Base-by-base conservation (phyloP, 768 basidiomycete genomes). In the Lactarius trivialis region DNA sequence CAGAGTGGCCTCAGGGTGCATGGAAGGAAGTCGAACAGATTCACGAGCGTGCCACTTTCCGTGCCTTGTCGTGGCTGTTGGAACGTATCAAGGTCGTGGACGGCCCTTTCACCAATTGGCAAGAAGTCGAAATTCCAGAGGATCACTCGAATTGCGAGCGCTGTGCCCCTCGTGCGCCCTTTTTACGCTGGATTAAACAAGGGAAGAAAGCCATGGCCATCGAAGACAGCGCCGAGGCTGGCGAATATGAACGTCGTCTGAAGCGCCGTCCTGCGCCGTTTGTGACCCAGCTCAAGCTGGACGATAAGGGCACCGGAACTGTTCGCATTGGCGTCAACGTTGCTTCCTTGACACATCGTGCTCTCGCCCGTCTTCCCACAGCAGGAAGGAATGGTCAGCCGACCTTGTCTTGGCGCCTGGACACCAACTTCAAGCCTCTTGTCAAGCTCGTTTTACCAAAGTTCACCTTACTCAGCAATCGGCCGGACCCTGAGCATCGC, bases 281-380 rank as follows among this genome's bases (percentile, higher is more conserved):
- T 71, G 82, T 95, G 56, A 89, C 93, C 0, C 92, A 94, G 70
- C 79, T 94, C 33, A 86, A 81, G 67, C 71, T 89, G 30, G 81
- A 82, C 58, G 81, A 84, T 24, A 73, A 83, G 45, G 82, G 82
- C 21, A 71, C 77, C 4, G 94, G 93, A 0, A 79, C 78, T 39
- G 85, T 95, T 53, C 85, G 87, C 60, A 85, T 97, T 34, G 95
- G 93, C 41, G 81, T 95, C 69, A 98, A 98, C 70, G 81, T 93
- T 36, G 82, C 89, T 4, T 91, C 93, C 2, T 80, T 97, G 33
- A 78, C 92, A 55, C 95, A 98, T 71, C 90, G 91, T 51, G 95
- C 93, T 0, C 71, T 88, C 36, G 84, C 91, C 1, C 85, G 89
- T 48, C 80, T 97, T 26, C 94, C 95, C 7, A 71, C 80, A 24